Percentiles rank a stretch among this genome's conserved stretches.
These are phyloP conservation scores for Xylariaceae sp. DNA, from an alignment of 2,329 filamentous ascomycete genomes.

Conservation along the genomic window DNA sequence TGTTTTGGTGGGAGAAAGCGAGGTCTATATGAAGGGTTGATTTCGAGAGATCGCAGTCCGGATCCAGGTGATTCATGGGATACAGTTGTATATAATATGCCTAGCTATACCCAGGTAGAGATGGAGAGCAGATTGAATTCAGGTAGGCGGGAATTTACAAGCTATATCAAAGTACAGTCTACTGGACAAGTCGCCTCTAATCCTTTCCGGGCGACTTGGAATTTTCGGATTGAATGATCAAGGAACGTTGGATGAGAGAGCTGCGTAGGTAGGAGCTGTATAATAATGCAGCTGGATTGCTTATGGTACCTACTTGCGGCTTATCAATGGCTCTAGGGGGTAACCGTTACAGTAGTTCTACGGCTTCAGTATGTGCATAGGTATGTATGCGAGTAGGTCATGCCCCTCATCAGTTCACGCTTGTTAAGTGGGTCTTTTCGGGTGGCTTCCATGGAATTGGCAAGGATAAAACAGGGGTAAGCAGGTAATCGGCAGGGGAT, in stretches of 20 bases:
- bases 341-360: too few relatives aligned
- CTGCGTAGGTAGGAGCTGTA: too few relatives aligned
- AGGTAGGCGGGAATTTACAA: neutral
- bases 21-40: conserved; percentile 15
- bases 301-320: too few relatives aligned
- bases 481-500: neutral
- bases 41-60: conserved; percentile 4
- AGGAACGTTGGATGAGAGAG: too few relatives aligned
- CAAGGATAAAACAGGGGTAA: neutral
- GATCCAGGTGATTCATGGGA: conserved; percentile 12
- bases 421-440: neutral
- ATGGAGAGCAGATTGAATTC: neutral
- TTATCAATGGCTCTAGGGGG: too few relatives aligned
- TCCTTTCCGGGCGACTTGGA: too few relatives aligned
- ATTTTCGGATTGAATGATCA: too few relatives aligned
- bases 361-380: too few relatives aligned
- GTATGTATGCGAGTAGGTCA: neutral
- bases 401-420: neutral
- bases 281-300: too few relatives aligned
- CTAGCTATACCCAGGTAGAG: neutral
- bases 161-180: too few relatives aligned
- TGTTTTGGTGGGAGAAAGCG: conserved; percentile 7
- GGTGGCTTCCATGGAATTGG: neutral
- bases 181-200: too few relatives aligned
- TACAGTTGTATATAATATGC: neutral